Conservation (phyloP, 106 monocot genomes). For the Chionographis japonica region DNA sequence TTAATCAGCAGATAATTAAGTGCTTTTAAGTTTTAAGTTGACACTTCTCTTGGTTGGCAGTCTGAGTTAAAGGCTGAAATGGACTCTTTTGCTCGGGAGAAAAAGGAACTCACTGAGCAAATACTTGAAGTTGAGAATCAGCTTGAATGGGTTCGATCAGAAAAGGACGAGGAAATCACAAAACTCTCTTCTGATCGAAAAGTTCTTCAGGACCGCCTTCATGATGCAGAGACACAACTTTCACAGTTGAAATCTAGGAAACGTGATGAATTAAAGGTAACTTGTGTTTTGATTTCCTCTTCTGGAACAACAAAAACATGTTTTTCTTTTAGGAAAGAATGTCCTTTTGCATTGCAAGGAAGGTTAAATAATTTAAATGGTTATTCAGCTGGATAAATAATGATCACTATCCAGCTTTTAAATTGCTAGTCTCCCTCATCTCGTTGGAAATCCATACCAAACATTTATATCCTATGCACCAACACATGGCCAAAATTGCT, state of each 20-base stretch:
- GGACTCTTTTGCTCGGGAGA: conserved; percentile 67
- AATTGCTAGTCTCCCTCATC: too few relatives aligned
- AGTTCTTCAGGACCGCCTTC: conserved; percentile 81
- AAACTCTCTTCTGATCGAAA: conserved; percentile 70
- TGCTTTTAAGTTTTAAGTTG: conserved; percentile 6
- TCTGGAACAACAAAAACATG: too few relatives aligned
- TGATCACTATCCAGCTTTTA: too few relatives aligned
- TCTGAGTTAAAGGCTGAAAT: conserved; percentile 71
- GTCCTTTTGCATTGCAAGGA: too few relatives aligned
- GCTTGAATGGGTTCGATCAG: conserved; percentile 84
- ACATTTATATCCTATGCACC: too few relatives aligned
- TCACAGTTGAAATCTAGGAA: conserved; percentile 76
- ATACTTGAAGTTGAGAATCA: conserved; percentile 75
- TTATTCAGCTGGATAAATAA: too few relatives aligned
- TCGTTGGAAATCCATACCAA: too few relatives aligned
- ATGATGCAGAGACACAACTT: conserved; percentile 85
- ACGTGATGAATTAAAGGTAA: conserved; percentile 87
- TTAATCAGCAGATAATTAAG: neutral
- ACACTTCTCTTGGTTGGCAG: conserved; percentile 34
- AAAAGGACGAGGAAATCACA: conserved; percentile 81
- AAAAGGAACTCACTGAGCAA: conserved; percentile 66
- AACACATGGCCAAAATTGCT: too few relatives aligned
- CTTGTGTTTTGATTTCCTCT: neutral
- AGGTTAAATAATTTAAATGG: too few relatives aligned
- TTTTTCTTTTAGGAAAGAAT: too few relatives aligned